These are phyloP conservation scores for Chlamydomonas sp. DNA, from an alignment of 139 green algal species.

Conservation along the genomic window DNA sequence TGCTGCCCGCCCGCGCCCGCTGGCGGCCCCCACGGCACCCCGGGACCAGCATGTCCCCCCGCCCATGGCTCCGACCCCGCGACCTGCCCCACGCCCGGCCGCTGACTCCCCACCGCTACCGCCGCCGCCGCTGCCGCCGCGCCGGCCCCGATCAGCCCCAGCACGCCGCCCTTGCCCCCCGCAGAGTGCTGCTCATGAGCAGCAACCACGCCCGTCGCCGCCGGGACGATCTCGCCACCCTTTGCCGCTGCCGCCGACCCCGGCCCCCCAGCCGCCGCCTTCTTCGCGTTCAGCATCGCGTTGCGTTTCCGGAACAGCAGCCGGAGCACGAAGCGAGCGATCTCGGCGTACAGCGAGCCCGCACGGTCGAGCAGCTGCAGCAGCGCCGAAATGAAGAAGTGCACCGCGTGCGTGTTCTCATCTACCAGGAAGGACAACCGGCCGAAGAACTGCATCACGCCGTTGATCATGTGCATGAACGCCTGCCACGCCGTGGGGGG, in stretches of 20 bases:
- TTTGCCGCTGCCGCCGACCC: not conserved
- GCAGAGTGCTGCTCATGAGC: not conserved
- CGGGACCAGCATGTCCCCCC: not conserved
- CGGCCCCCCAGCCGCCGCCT: not conserved
- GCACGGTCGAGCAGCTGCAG: conserved; percentile 95
- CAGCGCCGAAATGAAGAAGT: conserved; percentile 98
- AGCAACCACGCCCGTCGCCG: not conserved
- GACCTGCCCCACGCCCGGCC: not conserved
- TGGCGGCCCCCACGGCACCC: not conserved
- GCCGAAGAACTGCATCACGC: conserved; percentile 94
- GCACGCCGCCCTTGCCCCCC: not conserved
- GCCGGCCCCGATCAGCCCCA: not conserved
- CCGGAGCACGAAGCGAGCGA: conserved; percentile 93
- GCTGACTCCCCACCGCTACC: not conserved
- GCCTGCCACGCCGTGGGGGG: conserved; percentile 80
- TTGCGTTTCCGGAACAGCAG: conserved; percentile 70
- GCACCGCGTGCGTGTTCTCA: conserved; percentile 97
- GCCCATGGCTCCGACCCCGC: not conserved
- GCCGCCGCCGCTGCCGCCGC: not conserved
- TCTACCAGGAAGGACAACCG: conserved; percentile 97
- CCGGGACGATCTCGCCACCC: not conserved
- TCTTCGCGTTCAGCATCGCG: not conserved
- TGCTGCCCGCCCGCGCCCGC: not conserved
- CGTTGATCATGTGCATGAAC: conserved; percentile 77
- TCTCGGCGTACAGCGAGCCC: conserved; percentile 94